Percentiles rank a stretch among this genome's conserved stretches.
phyloP scores from a whole-genome alignment of 441 rosid species.

The Arabidopsis lyrata region DNA sequence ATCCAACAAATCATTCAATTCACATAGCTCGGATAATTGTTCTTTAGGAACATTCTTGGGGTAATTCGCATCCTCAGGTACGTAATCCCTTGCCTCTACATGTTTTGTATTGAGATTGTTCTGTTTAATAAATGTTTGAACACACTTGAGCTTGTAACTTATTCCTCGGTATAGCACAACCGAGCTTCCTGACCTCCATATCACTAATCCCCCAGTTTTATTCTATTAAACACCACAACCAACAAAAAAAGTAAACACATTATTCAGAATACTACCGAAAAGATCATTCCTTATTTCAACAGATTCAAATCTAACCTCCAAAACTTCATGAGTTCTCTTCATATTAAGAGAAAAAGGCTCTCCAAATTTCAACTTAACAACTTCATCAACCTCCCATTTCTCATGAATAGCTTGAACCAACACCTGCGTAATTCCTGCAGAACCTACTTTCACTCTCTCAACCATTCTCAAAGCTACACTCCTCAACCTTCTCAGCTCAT shows the following conservation, averaged over 20 bases:
- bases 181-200: slow-evolving; percentile 97
- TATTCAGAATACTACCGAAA: slow-evolving; percentile 27
- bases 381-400: slow-evolving; percentile 83
- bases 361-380: slow-evolving; percentile 82
- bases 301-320: slow-evolving; percentile 69
- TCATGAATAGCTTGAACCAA: slow-evolving; percentile 73
- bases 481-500: slow-evolving; percentile 80
- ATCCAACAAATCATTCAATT: slow-evolving; percentile 69
- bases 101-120: slow-evolving; percentile 41
- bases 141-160: slow-evolving; percentile 72
- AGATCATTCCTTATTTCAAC: background rate
- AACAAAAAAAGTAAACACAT: slow-evolving; percentile 41
- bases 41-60: slow-evolving; percentile 61
- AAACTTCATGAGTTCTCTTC: slow-evolving; percentile 78
- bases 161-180: slow-evolving; percentile 87
- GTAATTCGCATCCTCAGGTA: slow-evolving; percentile 52
- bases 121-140: slow-evolving; percentile 59
- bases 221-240: slow-evolving; percentile 59
- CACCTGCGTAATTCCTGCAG: slow-evolving; percentile 74
- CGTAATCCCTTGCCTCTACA: slow-evolving; percentile 21
- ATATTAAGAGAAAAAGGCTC: slow-evolving; percentile 75
- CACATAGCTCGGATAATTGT: slow-evolving; percentile 62
- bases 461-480: slow-evolving; percentile 78
- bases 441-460: slow-evolving; percentile 82
- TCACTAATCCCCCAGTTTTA: slow-evolving; percentile 86